Conservation (phyloP, 2,329 filamentous ascomycete species). For the Aureobasidium sp. region DNA sequence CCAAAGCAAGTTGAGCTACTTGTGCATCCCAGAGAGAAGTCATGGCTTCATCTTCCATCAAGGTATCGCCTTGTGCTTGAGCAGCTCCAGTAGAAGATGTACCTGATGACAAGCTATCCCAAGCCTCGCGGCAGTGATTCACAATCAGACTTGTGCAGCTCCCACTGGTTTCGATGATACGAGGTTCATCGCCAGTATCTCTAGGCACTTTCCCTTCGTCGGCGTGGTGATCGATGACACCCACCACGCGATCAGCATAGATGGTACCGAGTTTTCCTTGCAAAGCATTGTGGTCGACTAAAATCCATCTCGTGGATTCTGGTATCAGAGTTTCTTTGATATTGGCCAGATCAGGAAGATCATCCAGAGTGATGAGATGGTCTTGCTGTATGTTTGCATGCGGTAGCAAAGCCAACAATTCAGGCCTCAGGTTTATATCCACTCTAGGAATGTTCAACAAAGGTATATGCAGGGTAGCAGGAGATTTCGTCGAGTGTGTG, state of each 20-base stretch:
- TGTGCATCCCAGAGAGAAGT: constrained; percentile 46
- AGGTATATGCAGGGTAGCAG: constrained; percentile 57
- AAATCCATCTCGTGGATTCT: constrained; percentile 58
- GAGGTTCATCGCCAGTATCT: constrained; percentile 43
- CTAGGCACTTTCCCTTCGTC: constrained; percentile 55
- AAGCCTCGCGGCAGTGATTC: constrained; percentile 50
- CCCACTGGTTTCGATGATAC: constrained; percentile 59
- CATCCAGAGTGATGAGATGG: constrained; percentile 60
- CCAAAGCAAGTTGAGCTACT: constrained; percentile 61
- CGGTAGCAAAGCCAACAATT: constrained; percentile 59
- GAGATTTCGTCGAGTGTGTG: constrained; percentile 25
- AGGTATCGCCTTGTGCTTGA: constrained; percentile 32
- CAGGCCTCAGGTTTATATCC: constrained; percentile 65
- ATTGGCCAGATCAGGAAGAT: constrained; percentile 48
- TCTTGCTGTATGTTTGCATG: constrained; percentile 51
- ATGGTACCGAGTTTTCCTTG: constrained; percentile 53
- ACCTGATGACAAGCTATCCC: constrained; percentile 44
- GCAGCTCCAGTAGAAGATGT: constrained; percentile 27
- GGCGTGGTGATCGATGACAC: constrained; percentile 71
- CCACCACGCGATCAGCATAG: constrained; percentile 50
- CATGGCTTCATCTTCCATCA: constrained; percentile 30
- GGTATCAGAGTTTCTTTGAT: constrained; percentile 41
- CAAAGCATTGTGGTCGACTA: constrained; percentile 74
- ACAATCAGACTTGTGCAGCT: constrained; percentile 68
- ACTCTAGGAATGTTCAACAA: constrained; percentile 62